Evolutionary conservation across 306 rosid species (phyloP), one percentile per base, ranked within the genome.

Genomic region (Cucumis hystrix): DNA sequence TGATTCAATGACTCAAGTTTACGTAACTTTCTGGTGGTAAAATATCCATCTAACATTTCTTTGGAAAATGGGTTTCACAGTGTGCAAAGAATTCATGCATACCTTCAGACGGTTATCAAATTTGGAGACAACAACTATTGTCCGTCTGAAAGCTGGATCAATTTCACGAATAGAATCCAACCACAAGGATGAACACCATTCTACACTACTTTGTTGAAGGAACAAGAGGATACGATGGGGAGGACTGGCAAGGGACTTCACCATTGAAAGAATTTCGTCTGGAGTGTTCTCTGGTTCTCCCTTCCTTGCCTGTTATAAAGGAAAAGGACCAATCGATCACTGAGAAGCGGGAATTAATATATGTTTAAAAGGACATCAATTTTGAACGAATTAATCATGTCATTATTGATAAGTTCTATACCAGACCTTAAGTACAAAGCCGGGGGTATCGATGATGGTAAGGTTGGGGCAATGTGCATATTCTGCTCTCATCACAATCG

Each of bases 51-150:
- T 47, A 47, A 70, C n/a, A 45, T 30, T 71, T 49, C 60, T 70
- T 28, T 16, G 25, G 11, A 49, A 14, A 69, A 7, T 49, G 21
- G 35, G 76, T 71, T 49, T 25, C 8, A 30, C n/a, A 25, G 16
- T 49, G 60, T 21, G 30, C 23, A 30, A 41, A 25, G 3, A 4
- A 16, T 55, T 78, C 84, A 25, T 83, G 92, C 98, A 25, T 83
- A 95, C 98, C 97, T 95, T 95, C 64, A 92, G 92, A 63, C 98
- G 97, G 81, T 95, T 95, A 82, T 95, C 98, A 82, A 95, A 95
- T 82, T 95, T 95, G n/a, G 97, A 95, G 74, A 95, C 97, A 28
- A 92, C 97, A 57, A 95, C 86, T 23, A 95, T 82, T 20, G 93
- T 88, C 77, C 97, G 86, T 77, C 91, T 89, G 78, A 89, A 90